Conservation (phyloP, 2,329 filamentous ascomycete species). For the Ambrosiella cleistominuta region DNA sequence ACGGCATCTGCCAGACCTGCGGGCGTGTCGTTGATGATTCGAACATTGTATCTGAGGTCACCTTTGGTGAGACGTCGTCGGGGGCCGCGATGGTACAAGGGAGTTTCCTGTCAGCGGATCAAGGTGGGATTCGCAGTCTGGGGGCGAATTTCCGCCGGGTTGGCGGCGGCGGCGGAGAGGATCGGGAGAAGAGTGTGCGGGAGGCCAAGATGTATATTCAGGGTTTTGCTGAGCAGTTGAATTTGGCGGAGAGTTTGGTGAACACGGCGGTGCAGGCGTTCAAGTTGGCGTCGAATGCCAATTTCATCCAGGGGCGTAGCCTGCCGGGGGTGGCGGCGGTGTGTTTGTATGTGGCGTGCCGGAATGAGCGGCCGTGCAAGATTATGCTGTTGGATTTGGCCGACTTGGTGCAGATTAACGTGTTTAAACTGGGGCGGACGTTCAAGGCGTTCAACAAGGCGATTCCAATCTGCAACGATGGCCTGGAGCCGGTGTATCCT, state of each 20-base stretch:
- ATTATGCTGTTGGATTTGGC: slow-evolving; percentile 93
- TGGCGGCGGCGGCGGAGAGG: slow-evolving; percentile 28
- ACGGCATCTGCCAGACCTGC: slow-evolving; percentile 63
- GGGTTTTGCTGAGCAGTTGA: slow-evolving; percentile 42
- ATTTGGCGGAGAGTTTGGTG: slow-evolving; percentile 42
- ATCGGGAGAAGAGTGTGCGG: slow-evolving; percentile 41
- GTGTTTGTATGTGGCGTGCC: slow-evolving; percentile 76
- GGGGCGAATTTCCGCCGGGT: slow-evolving; percentile 44
- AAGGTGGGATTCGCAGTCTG: slow-evolving; percentile 56
- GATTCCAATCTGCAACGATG: slow-evolving; percentile 49
- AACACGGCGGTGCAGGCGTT: slow-evolving; percentile 56
- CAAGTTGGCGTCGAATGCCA: slow-evolving; percentile 54
- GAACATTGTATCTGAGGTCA: slow-evolving; percentile 82
- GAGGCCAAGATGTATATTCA: slow-evolving; percentile 42
- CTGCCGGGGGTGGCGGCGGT: slow-evolving; percentile 77
- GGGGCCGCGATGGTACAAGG: slow-evolving; percentile 85
- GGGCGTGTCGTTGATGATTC: slow-evolving; percentile 69
- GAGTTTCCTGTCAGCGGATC: slow-evolving; percentile 69
- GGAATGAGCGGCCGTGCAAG: slow-evolving; percentile 60
- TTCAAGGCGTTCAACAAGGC: slow-evolving; percentile 70
- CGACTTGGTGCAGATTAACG: slow-evolving; percentile 66
- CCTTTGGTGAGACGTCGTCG: slow-evolving; percentile 71
- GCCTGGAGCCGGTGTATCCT: slow-evolving; percentile 54
- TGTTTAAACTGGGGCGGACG: slow-evolving; percentile 77
- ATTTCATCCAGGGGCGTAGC: slow-evolving; percentile 73